These are phyloP conservation scores for Acanthamoeba sp. DNA, from an alignment of 208 protist genomes.

Conservation along the genomic window DNA sequence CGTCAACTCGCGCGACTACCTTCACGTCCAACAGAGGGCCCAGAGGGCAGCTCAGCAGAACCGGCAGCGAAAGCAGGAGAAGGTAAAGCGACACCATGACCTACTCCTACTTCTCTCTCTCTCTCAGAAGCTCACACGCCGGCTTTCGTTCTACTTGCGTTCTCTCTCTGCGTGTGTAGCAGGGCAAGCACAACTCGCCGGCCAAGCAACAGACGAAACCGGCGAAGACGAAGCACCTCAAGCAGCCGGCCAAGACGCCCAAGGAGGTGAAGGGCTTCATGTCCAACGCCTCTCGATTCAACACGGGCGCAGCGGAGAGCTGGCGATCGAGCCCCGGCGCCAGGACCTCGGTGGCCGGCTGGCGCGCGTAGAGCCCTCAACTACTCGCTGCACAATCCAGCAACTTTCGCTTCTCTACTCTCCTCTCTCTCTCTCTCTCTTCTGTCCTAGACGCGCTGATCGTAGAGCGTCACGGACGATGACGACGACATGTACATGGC, in stretches of 20 bases:
- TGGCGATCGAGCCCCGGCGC: not conserved
- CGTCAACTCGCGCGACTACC: not conserved
- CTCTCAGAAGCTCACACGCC: not conserved
- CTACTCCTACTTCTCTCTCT: too few species aligned
- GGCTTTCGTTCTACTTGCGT: not conserved
- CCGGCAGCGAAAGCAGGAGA: constrained; percentile 1
- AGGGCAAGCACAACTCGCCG: constrained; percentile 1
- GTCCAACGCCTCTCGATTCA: not conserved
- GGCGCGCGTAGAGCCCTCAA: not conserved
- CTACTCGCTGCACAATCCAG: too few species aligned
- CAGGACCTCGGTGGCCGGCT: not conserved
- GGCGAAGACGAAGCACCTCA: constrained; percentile 19
- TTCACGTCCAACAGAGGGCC: not conserved
- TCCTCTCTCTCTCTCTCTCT: too few species aligned
- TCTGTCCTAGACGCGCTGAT: too few species aligned
- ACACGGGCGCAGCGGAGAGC: not conserved
- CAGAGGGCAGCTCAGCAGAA: not conserved
- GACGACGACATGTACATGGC: too few species aligned
- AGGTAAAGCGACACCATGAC: not conserved
- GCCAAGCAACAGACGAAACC: not conserved
- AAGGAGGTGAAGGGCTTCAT: constrained; percentile 18
- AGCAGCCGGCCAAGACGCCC: not conserved
- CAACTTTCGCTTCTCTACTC: too few species aligned
- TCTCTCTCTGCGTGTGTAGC: not conserved
- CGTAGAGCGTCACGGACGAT: too few species aligned